phyloP scores from a whole-genome alignment of 495 filamentous ascomycete species.

The Talaromyces borbonicus region DNA sequence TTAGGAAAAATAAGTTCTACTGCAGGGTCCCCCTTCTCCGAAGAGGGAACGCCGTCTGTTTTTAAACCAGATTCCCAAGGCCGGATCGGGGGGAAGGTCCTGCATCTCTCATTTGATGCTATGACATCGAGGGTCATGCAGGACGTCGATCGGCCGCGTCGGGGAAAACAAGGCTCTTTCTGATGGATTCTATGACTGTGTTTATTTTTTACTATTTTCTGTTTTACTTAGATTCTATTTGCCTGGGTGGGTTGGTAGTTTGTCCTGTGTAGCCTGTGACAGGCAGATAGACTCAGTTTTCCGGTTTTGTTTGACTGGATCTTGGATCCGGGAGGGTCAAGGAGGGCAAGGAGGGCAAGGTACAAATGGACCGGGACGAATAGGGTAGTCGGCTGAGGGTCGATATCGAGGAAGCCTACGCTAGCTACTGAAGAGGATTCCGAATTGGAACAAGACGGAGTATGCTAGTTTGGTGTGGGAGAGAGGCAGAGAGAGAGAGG shows the following conservation, averaged over 20 bases:
- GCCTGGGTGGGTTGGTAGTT: too few species aligned
- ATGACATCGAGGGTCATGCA: slow-evolving; percentile 41
- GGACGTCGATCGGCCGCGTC: slow-evolving; percentile 13
- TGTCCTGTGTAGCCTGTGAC: too few species aligned
- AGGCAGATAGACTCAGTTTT: slow-evolving; percentile 1
- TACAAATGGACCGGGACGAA: slow-evolving; percentile 2
- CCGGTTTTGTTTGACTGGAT: slow-evolving; percentile 2
- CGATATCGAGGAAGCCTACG: slow-evolving; percentile 3
- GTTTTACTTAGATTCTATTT: not conserved
- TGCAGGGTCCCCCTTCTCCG: slow-evolving; percentile 6
- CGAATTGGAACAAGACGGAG: too few species aligned
- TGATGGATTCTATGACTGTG: not conserved
- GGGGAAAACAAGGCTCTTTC: slow-evolving; percentile 9
- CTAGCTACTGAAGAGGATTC: too few species aligned
- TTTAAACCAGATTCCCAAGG: slow-evolving; percentile 6
- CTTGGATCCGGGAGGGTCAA: not conserved
- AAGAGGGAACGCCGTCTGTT: slow-evolving; percentile 8
- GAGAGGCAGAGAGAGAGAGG: too few species aligned
- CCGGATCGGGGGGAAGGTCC: slow-evolving; percentile 23
- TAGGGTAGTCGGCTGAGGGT: slow-evolving; percentile 1
- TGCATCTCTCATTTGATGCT: slow-evolving; percentile 45
- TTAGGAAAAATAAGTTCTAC: slow-evolving; percentile 6
- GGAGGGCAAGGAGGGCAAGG: not conserved
- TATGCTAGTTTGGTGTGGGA: too few species aligned
- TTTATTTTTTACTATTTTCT: not conserved